Evolutionary conservation across 768 basidiomycete genomes (phyloP).

Genomic region (Trametes elegans): DNA sequence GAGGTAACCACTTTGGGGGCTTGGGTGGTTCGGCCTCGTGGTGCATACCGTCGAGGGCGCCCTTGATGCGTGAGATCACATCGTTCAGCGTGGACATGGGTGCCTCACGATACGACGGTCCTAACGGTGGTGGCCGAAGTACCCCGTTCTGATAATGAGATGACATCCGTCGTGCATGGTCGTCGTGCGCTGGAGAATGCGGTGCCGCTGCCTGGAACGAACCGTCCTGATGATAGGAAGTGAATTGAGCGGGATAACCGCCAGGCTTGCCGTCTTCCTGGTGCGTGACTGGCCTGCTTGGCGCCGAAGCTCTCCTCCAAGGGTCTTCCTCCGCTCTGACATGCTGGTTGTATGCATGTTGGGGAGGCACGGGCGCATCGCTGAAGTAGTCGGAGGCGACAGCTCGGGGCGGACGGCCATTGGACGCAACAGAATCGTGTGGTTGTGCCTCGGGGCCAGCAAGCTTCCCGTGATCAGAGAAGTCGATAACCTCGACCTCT

Average conservation of each 20-base stretch:
- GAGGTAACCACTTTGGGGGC: slow-evolving; percentile 29
- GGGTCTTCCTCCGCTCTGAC: slow-evolving; percentile 38
- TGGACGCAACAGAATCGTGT: slow-evolving; percentile 23
- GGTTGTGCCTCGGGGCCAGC: slow-evolving; percentile 41
- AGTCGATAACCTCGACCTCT: slow-evolving; percentile 78
- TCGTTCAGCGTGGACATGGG: slow-evolving; percentile 78
- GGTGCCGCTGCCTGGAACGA: background rate
- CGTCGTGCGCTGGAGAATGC: slow-evolving; percentile 1
- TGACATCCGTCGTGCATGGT: slow-evolving; percentile 7
- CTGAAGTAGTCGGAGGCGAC: slow-evolving; percentile 75
- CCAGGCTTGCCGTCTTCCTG: background rate
- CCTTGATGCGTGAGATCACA: slow-evolving; percentile 83
- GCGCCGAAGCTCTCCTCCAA: slow-evolving; percentile 42
- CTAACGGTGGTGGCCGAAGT: slow-evolving; percentile 26
- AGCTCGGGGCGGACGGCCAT: slow-evolving; percentile 40
- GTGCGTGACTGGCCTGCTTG: background rate
- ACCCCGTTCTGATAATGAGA: slow-evolving; percentile 8
- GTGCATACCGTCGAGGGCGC: slow-evolving; percentile 68
- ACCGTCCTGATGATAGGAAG: background rate
- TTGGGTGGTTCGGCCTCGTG: slow-evolving; percentile 32
- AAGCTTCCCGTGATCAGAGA: slow-evolving; percentile 72
- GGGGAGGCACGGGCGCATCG: slow-evolving; percentile 31
- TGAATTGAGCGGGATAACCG: background rate
- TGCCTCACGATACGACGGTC: slow-evolving; percentile 42
- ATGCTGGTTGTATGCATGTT: slow-evolving; percentile 12